Percentiles rank a stretch among this genome's conserved stretches.
Conservation (phyloP, 345 rosid species). For the Odontarrhena argentea region DNA sequence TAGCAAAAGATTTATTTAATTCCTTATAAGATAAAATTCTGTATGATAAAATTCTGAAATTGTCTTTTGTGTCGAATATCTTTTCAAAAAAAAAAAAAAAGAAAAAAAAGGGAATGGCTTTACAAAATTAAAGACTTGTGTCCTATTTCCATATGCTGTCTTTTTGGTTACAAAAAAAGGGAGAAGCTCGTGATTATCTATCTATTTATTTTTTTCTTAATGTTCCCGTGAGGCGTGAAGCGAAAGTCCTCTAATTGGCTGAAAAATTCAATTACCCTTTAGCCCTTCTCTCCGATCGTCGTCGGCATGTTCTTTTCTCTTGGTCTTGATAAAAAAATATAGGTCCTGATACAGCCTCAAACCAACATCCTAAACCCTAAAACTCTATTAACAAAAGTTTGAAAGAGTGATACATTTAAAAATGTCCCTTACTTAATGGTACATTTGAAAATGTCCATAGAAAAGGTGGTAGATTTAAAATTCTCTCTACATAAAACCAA, state of each 20-base stretch:
- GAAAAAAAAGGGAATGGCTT: neutral
- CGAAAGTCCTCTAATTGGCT: constrained; percentile 28
- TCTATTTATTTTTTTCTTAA: constrained; percentile 7
- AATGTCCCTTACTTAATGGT: no score
- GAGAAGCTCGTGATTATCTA: constrained; percentile 57
- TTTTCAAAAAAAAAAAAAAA: no score
- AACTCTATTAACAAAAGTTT: no score
- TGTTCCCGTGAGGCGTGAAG: constrained; percentile 47
- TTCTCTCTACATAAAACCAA: neutral
- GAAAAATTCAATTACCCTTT: neutral
- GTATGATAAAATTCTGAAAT: no score
- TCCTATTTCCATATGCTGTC: constrained; percentile 48
- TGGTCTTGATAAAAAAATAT: constrained; percentile 13
- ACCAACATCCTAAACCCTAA: no score
- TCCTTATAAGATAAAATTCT: no score
- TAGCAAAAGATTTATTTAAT: no score
- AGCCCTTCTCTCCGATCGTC: constrained; percentile 15
- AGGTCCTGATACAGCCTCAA: neutral
- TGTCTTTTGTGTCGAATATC: constrained; percentile 3
- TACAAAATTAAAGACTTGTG: constrained; percentile 24
- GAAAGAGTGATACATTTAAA: no score
- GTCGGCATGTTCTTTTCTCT: neutral
- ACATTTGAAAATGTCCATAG: no score
- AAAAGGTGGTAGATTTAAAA: no score
- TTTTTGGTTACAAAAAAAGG: no score